Conservation (phyloP, 1,284 basidiomycete species). For the Cystobasidium slooffiae region DNA sequence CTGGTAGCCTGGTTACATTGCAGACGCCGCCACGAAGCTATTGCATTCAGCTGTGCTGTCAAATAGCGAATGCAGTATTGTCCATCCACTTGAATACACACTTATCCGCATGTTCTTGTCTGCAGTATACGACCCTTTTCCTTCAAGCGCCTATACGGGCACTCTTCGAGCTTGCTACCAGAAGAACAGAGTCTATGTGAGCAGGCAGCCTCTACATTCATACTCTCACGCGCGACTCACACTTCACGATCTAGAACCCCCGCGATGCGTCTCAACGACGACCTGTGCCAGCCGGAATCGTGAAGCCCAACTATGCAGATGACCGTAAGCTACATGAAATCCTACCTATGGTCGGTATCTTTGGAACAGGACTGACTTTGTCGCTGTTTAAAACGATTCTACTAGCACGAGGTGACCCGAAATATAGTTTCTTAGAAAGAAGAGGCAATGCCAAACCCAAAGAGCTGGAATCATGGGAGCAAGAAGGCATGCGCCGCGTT, state of each 20-base stretch:
- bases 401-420: constrained; percentile 44
- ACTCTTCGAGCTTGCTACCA: constrained; percentile 74
- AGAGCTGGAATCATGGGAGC: constrained; percentile 69
- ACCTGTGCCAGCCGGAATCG: constrained; percentile 72
- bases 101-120: background rate
- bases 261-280: constrained; percentile 66
- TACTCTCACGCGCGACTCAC: background rate
- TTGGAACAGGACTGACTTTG: background rate
- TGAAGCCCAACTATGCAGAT: constrained; percentile 76
- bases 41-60: background rate
- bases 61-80: background rate
- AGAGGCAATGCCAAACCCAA: constrained; percentile 52
- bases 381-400: constrained; percentile 30
- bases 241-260: constrained; percentile 20
- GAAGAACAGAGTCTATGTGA: constrained; percentile 39
- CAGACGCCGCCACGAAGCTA: background rate
- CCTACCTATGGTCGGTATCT: background rate
- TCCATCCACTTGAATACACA: background rate
- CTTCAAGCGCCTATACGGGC: constrained; percentile 71
- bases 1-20: background rate
- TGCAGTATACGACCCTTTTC: constrained; percentile 71
- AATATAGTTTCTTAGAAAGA: constrained; percentile 38
- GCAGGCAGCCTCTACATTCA: background rate
- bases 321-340: constrained; percentile 62
- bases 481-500: constrained; percentile 75